Conservation (phyloP, 441 rosid species). For the Rhodomyrtus psidioides region DNA sequence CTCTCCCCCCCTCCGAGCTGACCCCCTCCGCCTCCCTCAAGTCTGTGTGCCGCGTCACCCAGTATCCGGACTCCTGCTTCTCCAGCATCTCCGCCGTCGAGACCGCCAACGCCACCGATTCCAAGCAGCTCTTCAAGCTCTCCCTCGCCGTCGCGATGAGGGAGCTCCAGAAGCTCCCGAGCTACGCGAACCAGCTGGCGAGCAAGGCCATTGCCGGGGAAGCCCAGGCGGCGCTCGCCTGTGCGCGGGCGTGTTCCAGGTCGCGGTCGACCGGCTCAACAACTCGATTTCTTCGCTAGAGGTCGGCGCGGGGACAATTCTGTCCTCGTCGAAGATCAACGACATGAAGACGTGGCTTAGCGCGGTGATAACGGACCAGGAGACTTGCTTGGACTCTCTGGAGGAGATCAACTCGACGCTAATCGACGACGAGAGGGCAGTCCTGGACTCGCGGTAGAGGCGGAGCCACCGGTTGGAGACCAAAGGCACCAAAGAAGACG, state of each 20-base stretch:
- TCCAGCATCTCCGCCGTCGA: slow-evolving; percentile 16
- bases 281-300: neutral
- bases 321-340: neutral
- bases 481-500: too few relatives aligned
- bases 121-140: slow-evolving; percentile 58
- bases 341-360: neutral
- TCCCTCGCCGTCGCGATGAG: slow-evolving; percentile 48
- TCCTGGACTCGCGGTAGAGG: too few relatives aligned
- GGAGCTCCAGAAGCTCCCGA: slow-evolving; percentile 38
- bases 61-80: slow-evolving; percentile 8
- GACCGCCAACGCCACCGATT: slow-evolving; percentile 42
- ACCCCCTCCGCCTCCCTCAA: slow-evolving; percentile 35
- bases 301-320: neutral
- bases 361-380: neutral
- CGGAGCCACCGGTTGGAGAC: too few relatives aligned
- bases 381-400: neutral
- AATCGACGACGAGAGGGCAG: neutral
- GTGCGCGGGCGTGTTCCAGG: neutral
- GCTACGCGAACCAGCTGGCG: slow-evolving; percentile 28
- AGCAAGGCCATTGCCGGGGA: neutral
- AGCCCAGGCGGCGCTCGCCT: neutral
- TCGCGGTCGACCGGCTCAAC: neutral
- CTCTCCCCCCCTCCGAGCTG: slow-evolving; percentile 24
- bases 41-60: neutral
- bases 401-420: neutral